phyloP scores from a whole-genome alignment of 2,329 filamentous ascomycete genomes.

The Hypoxylon sp. region DNA sequence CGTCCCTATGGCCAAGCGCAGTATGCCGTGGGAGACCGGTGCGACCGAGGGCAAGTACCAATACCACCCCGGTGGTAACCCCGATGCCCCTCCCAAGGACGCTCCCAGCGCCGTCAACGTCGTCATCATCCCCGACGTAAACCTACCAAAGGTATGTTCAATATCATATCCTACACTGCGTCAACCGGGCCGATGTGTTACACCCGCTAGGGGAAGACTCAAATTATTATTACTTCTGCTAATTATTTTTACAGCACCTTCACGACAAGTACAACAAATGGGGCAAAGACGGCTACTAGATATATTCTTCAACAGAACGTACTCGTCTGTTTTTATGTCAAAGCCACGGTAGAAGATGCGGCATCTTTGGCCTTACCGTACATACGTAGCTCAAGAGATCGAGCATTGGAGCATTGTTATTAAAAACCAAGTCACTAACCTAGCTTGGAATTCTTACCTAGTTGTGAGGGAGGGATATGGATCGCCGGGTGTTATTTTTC shows the following conservation, averaged over 20 bases:
- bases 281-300: constrained; percentile 92
- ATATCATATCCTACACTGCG: background rate
- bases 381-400: constrained; percentile 44
- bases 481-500: constrained; percentile 3
- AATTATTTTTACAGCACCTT: constrained; percentile 70
- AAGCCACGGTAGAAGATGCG: constrained; percentile 32
- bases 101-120: constrained; percentile 96
- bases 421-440: constrained; percentile 7
- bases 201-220: background rate
- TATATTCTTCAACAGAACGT: constrained; percentile 11
- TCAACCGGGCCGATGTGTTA: background rate
- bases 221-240: background rate
- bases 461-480: too few relatives aligned
- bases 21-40: constrained; percentile 92
- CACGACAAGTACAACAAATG: constrained; percentile 99
- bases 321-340: constrained; percentile 29
- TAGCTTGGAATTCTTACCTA: constrained; percentile 4
- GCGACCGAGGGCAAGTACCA: constrained; percentile 74
- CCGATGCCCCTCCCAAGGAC: constrained; percentile 79
- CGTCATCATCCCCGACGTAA: constrained; percentile 93
- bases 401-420: constrained; percentile 19
- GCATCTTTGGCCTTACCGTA: constrained; percentile 40
- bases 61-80: constrained; percentile 88
- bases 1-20: constrained; percentile 78
- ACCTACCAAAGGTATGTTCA: constrained; percentile 81